Conservation (phyloP, 2,329 filamentous ascomycete genomes). For the Coniochaeta pulveracea region DNA sequence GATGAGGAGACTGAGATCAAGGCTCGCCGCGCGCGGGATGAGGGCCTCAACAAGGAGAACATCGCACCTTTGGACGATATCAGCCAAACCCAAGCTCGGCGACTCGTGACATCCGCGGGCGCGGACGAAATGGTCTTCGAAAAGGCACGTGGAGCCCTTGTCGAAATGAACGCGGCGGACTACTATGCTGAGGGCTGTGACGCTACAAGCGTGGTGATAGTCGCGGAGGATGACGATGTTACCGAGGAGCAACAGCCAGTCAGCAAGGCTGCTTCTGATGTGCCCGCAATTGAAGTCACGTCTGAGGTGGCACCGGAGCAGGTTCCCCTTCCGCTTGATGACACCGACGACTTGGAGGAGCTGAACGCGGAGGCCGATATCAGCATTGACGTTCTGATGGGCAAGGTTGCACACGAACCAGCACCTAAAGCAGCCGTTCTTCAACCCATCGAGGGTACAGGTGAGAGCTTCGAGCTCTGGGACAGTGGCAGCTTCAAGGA, state of each 20-base stretch:
- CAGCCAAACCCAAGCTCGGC: slow-evolving; percentile 39
- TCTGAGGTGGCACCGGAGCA: slow-evolving; percentile 6
- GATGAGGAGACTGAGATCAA: slow-evolving; percentile 64
- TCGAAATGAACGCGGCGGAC: slow-evolving; percentile 55
- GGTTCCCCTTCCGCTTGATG: slow-evolving; percentile 2
- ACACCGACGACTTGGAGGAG: slow-evolving; percentile 14
- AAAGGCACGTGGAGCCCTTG: slow-evolving; percentile 52
- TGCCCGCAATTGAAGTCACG: slow-evolving; percentile 8
- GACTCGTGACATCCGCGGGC: slow-evolving; percentile 16
- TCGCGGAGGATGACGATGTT: slow-evolving; percentile 47
- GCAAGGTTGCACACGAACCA: slow-evolving; percentile 18
- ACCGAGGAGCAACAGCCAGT: slow-evolving; percentile 19
- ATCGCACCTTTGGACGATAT: slow-evolving; percentile 63
- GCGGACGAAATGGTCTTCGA: slow-evolving; percentile 49
- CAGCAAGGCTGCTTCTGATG: slow-evolving; percentile 1
- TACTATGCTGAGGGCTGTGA: slow-evolving; percentile 59
- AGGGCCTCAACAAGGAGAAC: slow-evolving; percentile 82
- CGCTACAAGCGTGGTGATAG: slow-evolving; percentile 46
- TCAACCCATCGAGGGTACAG: slow-evolving; percentile 45
- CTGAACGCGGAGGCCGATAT: slow-evolving; percentile 14
- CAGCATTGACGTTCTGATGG: slow-evolving; percentile 26
- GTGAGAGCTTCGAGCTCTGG: slow-evolving; percentile 56
- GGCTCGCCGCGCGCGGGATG: slow-evolving; percentile 36
- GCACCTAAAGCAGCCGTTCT: slow-evolving; percentile 35
- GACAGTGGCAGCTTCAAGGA: slow-evolving; percentile 57